Conservation (phyloP, 2,329 filamentous ascomycete genomes). For the Sclerotinia glacialis region DNA sequence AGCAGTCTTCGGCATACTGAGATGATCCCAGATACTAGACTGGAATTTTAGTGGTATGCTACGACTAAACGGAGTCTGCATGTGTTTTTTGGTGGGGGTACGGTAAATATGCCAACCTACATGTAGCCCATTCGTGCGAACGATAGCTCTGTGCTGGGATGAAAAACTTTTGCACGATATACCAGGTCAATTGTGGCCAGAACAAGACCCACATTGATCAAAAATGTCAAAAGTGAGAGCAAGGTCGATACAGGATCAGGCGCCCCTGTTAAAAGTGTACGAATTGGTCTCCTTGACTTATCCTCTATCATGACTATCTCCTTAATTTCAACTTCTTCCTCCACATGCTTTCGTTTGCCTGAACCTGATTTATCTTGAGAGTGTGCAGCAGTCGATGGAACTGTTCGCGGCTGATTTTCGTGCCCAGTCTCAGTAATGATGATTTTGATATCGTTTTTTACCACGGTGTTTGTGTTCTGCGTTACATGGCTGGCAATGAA, state of each 20-base stretch:
- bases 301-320: constrained; percentile 61
- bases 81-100: background rate
- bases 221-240: constrained; percentile 64
- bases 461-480: constrained; percentile 55
- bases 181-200: constrained; percentile 73
- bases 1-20: background rate
- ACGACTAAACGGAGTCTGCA: background rate
- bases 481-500: constrained; percentile 59
- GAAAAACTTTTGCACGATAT: constrained; percentile 66
- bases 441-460: constrained; percentile 58
- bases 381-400: constrained; percentile 33
- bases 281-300: constrained; percentile 54
- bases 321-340: constrained; percentile 57
- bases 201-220: constrained; percentile 69
- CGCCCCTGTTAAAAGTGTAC: constrained; percentile 70
- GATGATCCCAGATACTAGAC: background rate
- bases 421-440: constrained; percentile 48
- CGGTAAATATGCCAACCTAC: constrained; percentile 5
- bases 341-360: constrained; percentile 41
- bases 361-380: constrained; percentile 32
- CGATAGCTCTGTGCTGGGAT: constrained; percentile 72
- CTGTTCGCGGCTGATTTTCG: constrained; percentile 39
- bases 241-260: constrained; percentile 69
- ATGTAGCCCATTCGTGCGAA: constrained; percentile 88
- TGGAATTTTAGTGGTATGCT: background rate